Percentiles rank a stretch among this genome's conserved stretches.
Conservation (phyloP, 257 asterid genomes). For the Henckelia pumila region DNA sequence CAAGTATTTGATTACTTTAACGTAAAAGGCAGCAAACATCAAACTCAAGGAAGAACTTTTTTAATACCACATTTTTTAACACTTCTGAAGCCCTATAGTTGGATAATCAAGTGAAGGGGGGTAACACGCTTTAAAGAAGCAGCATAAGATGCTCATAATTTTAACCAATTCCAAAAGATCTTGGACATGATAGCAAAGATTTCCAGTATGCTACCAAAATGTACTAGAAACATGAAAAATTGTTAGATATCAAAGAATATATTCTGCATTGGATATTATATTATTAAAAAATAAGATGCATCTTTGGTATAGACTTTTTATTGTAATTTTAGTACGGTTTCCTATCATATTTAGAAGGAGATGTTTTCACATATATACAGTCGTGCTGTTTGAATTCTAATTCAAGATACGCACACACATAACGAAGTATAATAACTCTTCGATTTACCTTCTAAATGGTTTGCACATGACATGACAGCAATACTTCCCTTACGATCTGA, state of each 20-base stretch:
- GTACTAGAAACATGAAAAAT: slow-evolving; percentile 6
- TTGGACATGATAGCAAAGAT: background rate
- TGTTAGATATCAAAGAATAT: background rate
- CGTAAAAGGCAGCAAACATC: background rate
- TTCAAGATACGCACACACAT: background rate
- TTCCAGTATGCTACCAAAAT: slow-evolving; percentile 4
- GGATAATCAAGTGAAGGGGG: background rate
- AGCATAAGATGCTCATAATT: background rate
- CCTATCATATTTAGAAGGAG: background rate
- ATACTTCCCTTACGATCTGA: slow-evolving; percentile 87
- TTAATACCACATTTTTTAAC: background rate
- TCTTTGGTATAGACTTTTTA: too few species aligned
- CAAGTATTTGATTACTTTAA: background rate
- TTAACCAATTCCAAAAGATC: background rate
- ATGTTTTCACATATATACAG: background rate
- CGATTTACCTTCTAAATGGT: slow-evolving; percentile 63
- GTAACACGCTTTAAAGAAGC: background rate
- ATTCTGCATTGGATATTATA: background rate
- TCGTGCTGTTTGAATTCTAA: background rate
- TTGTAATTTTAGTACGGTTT: background rate
- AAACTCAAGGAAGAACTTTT: background rate
- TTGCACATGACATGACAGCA: slow-evolving; percentile 73
- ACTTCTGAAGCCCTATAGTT: background rate
- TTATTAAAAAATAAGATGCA: background rate
- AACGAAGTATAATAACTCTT: background rate